Evolutionary conservation across 768 basidiomycete genomes (phyloP).

Genomic region (Saitozyma sp.): DNA sequence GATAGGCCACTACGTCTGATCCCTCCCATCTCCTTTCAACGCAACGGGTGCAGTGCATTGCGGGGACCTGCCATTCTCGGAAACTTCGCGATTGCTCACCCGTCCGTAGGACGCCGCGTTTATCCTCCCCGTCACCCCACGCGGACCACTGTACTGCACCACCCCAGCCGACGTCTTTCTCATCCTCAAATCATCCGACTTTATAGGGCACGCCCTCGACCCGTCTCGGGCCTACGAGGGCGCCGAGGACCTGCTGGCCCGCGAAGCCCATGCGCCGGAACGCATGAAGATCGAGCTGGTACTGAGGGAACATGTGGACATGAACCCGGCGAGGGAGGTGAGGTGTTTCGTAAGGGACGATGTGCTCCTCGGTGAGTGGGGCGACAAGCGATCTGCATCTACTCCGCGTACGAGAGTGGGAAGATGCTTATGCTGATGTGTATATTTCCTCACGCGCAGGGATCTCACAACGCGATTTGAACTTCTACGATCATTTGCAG

Average conservation of each 20-base stretch:
- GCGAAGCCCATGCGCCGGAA: neutral
- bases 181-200: conserved; percentile 88
- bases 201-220: conserved; percentile 75
- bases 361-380: conserved; percentile 65
- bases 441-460: conserved; percentile 56
- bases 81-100: too few relatives aligned
- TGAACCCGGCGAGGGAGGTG: conserved; percentile 80
- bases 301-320: conserved; percentile 82
- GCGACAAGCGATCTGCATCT: neutral
- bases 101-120: conserved; percentile 77
- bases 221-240: conserved; percentile 66
- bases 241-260: conserved; percentile 44
- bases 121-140: conserved; percentile 76
- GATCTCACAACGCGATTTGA: conserved; percentile 82
- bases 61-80: too few relatives aligned
- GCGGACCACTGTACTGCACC: conserved; percentile 73
- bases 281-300: conserved; percentile 68
- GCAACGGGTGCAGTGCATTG: too few relatives aligned
- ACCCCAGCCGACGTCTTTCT: conserved; percentile 88
- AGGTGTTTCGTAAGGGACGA: conserved; percentile 83
- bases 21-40: too few relatives aligned
- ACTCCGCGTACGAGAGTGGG: neutral
- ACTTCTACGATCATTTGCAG: conserved; percentile 83
- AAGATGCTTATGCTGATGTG: neutral
- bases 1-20: too few relatives aligned